Conservation (phyloP, 148 eudicot genomes). For the Diospyros kaki region DNA sequence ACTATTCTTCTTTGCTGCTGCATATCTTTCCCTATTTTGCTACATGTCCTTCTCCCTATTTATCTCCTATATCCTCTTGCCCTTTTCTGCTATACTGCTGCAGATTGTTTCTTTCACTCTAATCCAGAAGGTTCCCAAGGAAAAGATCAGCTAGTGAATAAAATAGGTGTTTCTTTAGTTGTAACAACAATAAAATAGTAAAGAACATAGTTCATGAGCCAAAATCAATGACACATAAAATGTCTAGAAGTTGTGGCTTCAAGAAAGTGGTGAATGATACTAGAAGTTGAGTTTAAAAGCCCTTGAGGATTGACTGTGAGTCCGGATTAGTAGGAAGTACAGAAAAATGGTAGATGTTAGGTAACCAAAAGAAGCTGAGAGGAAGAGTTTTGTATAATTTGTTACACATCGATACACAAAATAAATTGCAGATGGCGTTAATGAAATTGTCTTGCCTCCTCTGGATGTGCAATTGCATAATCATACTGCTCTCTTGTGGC, state of each 20-base stretch:
- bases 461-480: constrained; percentile 96
- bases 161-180: not conserved
- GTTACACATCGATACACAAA: not conserved
- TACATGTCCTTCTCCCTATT: too few species aligned
- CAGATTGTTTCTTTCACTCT: too few species aligned
- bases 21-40: too few species aligned
- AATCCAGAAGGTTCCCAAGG: not conserved
- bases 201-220: too few species aligned
- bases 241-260: not conserved
- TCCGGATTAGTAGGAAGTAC: not conserved
- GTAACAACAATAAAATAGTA: too few species aligned
- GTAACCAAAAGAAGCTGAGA: not conserved
- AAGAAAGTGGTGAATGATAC: not conserved
- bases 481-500: constrained; percentile 79
- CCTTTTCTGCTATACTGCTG: too few species aligned
- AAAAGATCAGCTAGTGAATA: not conserved
- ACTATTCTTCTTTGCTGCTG: too few species aligned
- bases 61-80: too few species aligned
- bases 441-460: constrained; percentile 50
- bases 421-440: not conserved
- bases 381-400: not conserved
- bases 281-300: not conserved
- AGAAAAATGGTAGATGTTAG: not conserved
- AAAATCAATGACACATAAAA: not conserved
- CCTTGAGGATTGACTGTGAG: not conserved